Evolutionary conservation across 2,329 filamentous ascomycete species (phyloP).

Genomic region (Diaporthe citri): DNA sequence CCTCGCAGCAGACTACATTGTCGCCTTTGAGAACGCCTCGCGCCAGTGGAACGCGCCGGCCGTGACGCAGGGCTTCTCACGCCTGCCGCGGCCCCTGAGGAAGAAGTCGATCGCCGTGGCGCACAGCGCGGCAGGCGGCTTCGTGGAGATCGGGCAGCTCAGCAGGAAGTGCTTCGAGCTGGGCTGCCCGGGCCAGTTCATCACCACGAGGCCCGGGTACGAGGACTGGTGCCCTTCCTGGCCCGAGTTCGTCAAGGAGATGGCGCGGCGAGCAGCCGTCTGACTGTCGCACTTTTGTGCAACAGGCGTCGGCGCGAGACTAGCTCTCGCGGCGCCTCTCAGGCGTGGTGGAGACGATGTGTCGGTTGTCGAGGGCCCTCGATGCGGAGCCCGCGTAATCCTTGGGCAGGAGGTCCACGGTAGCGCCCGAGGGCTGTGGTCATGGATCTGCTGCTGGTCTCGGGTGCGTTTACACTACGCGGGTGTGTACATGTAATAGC

Average conservation of each 20-base stretch:
- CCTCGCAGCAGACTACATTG: conserved; percentile 56
- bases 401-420: not conserved
- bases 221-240: conserved; percentile 43
- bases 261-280: conserved; percentile 32
- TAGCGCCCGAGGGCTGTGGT: not conserved
- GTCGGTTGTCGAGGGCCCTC: not conserved
- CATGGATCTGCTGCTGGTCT: not conserved
- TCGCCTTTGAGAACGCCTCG: conserved; percentile 56
- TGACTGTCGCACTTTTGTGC: not conserved
- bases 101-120: conserved; percentile 41
- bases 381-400: not conserved
- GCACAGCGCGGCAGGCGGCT: conserved; percentile 39
- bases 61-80: conserved; percentile 40
- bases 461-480: not conserved
- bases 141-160: conserved; percentile 35
- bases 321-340: not conserved
- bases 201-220: conserved; percentile 42
- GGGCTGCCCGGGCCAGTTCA: conserved; percentile 43
- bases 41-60: conserved; percentile 40
- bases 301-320: not conserved
- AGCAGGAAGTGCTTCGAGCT: conserved; percentile 34
- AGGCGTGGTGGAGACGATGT: not conserved
- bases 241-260: conserved; percentile 40
- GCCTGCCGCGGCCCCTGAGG: conserved; percentile 37
- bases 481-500: not conserved